A percentile compares a stretch with the other conserved stretches of the same genome.
Evolutionary conservation across 73 alveolate genomes (phyloP).

Genomic region (Paramecium caudatum): DNA sequence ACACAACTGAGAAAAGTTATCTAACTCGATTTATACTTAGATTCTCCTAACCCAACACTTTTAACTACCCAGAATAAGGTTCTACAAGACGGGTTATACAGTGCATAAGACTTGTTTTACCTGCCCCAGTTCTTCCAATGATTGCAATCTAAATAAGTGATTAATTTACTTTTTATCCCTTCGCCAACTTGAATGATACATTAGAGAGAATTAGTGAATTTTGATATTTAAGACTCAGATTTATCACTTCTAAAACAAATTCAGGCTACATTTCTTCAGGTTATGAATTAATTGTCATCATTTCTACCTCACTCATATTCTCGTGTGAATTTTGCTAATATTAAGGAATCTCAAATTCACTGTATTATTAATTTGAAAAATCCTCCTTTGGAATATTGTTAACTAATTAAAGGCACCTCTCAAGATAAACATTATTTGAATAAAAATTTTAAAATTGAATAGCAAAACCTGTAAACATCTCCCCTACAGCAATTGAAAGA

Average conservation of each 20-base stretch:
- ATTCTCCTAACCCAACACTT: not conserved
- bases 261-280: not conserved
- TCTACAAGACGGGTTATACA: conserved; percentile 84
- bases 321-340: not conserved
- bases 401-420: conserved; percentile 39
- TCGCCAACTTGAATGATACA: not conserved
- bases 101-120: conserved; percentile 82
- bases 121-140: conserved; percentile 97
- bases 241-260: not conserved
- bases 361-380: not conserved
- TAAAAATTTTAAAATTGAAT: conserved; percentile 3
- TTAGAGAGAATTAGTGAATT: not conserved
- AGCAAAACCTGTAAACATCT: not conserved
- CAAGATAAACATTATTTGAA: conserved; percentile 6
- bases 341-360: conserved; percentile 22
- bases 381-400: conserved; percentile 18
- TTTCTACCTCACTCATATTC: not conserved
- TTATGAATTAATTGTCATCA: conserved; percentile 5
- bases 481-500: conserved; percentile 30
- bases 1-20: conserved; percentile 62
- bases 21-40: conserved; percentile 44
- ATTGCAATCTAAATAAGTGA: conserved; percentile 81
- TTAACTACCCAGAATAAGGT: conserved; percentile 50
- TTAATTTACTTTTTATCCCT: conserved; percentile 29
- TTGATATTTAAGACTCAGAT: conserved; percentile 6